These are phyloP conservation scores for Echeveria elegans DNA, from an alignment of 164 flowering plant species.

Conservation along the genomic window DNA sequence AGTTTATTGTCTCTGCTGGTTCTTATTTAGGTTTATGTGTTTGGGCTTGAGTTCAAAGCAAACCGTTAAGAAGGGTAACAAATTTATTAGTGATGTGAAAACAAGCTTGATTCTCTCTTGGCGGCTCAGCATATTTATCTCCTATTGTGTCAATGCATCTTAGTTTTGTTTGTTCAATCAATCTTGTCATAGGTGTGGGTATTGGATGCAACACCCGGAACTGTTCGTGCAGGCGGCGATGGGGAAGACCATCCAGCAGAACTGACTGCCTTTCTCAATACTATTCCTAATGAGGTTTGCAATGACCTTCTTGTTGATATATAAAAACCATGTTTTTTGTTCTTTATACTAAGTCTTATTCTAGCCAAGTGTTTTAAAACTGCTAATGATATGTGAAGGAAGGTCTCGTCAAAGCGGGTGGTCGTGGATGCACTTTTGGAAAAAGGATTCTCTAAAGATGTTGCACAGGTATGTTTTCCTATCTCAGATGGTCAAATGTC, in stretches of 20 bases:
- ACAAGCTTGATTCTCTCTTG: no score
- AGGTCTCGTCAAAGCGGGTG: slow-evolving; percentile 73
- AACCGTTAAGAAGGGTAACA: background rate
- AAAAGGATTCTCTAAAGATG: slow-evolving; percentile 79
- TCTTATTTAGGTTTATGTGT: background rate
- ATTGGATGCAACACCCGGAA: slow-evolving; percentile 95
- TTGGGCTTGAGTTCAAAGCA: background rate
- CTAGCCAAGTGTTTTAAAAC: background rate
- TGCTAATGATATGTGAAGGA: slow-evolving; percentile 16
- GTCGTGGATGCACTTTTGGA: slow-evolving; percentile 54
- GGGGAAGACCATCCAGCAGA: slow-evolving; percentile 94
- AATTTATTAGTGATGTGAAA: no score
- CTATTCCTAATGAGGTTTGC: slow-evolving; percentile 65
- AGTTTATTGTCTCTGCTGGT: slow-evolving; percentile 11
- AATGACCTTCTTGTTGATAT: background rate
- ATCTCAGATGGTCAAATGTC: background rate
- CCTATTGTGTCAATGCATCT: background rate
- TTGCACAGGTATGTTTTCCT: slow-evolving; percentile 61
- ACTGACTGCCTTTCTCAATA: slow-evolving; percentile 59
- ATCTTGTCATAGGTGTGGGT: slow-evolving; percentile 68
- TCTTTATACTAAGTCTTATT: background rate
- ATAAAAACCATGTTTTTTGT: background rate
- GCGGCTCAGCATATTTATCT: background rate
- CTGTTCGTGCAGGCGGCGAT: slow-evolving; percentile 80
- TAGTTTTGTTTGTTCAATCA: background rate